A percentile compares a stretch with the other conserved stretches of the same genome.
Conservation (phyloP, 495 filamentous ascomycete species). For the Collariella sp. region DNA sequence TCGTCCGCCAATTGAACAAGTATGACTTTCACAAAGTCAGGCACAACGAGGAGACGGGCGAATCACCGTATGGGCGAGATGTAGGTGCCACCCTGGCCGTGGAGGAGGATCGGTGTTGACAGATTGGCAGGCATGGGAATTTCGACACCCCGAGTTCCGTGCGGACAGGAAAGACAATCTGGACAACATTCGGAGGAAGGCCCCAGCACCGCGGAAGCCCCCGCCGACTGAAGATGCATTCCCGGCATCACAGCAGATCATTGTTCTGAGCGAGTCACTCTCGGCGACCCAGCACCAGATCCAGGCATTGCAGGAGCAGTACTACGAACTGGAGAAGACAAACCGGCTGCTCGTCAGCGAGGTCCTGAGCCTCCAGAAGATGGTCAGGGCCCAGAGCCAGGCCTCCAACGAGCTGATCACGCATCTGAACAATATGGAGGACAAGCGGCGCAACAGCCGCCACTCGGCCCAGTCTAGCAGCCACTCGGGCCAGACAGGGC, state of each 20-base stretch:
- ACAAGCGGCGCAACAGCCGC: slow-evolving; percentile 36
- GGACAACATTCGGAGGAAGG: slow-evolving; percentile 94
- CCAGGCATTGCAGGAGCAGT: slow-evolving; percentile 73
- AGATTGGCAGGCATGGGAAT: slow-evolving; percentile 75
- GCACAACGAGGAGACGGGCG: slow-evolving; percentile 88
- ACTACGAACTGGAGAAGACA: slow-evolving; percentile 74
- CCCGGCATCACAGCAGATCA: slow-evolving; percentile 71
- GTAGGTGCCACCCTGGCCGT: slow-evolving; percentile 43
- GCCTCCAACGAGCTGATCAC: slow-evolving; percentile 43
- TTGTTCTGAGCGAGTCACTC: slow-evolving; percentile 78
- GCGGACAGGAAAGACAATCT: slow-evolving; percentile 92
- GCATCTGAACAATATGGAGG: slow-evolving; percentile 40
- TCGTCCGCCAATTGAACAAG: slow-evolving; percentile 97
- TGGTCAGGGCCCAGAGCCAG: slow-evolving; percentile 63
- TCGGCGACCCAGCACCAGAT: slow-evolving; percentile 88
- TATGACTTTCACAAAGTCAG: slow-evolving; percentile 99
- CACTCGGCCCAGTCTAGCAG: slow-evolving; percentile 32
- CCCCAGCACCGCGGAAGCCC: slow-evolving; percentile 80
- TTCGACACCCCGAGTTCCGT: slow-evolving; percentile 95
- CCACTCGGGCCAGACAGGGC: slow-evolving; percentile 29
- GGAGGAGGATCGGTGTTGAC: slow-evolving; percentile 14
- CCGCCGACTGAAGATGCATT: slow-evolving; percentile 60
- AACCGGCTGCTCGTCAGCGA: slow-evolving; percentile 84
- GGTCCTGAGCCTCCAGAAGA: slow-evolving; percentile 79
- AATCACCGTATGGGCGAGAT: slow-evolving; percentile 83